Evolutionary conservation across 768 basidiomycete genomes (phyloP), one percentile per base, ranked within the genome.

Genomic region (Lepiota venenata): DNA sequence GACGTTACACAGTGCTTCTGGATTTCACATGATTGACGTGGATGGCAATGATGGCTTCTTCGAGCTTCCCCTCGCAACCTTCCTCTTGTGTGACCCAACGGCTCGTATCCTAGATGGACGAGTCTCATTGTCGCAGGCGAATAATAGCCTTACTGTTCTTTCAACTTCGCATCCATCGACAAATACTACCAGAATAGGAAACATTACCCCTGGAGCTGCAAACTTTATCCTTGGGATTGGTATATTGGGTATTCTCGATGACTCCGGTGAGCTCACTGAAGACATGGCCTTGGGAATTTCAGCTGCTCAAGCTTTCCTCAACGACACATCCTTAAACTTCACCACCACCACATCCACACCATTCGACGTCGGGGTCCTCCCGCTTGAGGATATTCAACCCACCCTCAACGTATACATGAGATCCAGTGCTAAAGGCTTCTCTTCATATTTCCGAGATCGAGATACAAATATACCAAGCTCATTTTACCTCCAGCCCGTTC

Each of bases 161-260:
- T 51, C 50, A 0, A 27, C 32, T 2, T 4, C 32, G 2, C 32
- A 11, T 9, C 32, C 41, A 14, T n/a, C 25, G 2, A 32, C 20
- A 3, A 3, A 14, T 29, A 12, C 12, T 8, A 25, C 40, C 14
- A 43, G 15, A 8, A 10, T 51, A 16, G 41, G 50, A 11, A 51
- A 51, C 16, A 51, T 51, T 25, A 8, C 25, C 25, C 32, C 22
- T 4, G 50, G 35, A 11, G 50, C 50, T 14, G 32, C 50, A 6
- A 51, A 51, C 20, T 27, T 51, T 12, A 20, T 43, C 4, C 50
- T 51, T 7, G 41, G 50, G 11, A 40, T 51, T 14, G n/a, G 50
- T 22, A 11, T 43, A 6, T 12, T 51, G 50, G 50, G 32, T 15
- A 20, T 16, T 11, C 27, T 51, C 3, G 50, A 51, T 2, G 16